Evolutionary conservation across 495 filamentous ascomycete species (phyloP).

Genomic region (Platismatia glauca): DNA sequence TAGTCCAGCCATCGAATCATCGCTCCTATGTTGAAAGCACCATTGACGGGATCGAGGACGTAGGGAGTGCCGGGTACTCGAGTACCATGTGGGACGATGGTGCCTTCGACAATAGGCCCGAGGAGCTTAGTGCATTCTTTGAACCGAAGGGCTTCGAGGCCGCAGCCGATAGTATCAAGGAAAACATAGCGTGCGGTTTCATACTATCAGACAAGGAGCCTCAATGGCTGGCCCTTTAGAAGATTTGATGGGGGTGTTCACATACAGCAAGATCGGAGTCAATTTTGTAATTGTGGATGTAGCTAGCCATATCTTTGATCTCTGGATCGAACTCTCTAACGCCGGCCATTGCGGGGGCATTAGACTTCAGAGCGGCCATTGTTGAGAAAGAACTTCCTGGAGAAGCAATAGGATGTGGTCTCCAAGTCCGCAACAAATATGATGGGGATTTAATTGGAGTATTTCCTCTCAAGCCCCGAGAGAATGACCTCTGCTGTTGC

Average conservation of each 20-base stretch:
- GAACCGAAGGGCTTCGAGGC: constrained; percentile 89
- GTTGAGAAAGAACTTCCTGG: constrained; percentile 32
- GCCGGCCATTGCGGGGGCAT: constrained; percentile 30
- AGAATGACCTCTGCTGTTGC: constrained; percentile 3
- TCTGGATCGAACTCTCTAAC: constrained; percentile 67
- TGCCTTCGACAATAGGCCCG: constrained; percentile 87
- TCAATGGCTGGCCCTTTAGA: not conserved
- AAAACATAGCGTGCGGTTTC: constrained; percentile 86
- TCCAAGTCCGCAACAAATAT: not conserved
- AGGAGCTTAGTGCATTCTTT: constrained; percentile 92
- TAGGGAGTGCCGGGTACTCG: constrained; percentile 88
- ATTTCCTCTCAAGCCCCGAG: not conserved
- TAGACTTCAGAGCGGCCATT: constrained; percentile 39
- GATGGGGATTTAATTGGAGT: too few relatives aligned
- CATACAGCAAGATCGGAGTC: constrained; percentile 86
- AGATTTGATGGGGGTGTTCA: constrained; percentile 9
- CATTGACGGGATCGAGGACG: constrained; percentile 89
- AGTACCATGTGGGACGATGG: constrained; percentile 85
- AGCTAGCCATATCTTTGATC: constrained; percentile 87
- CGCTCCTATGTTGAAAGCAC: constrained; percentile 96
- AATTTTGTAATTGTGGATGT: constrained; percentile 86
- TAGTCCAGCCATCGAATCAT: constrained; percentile 99
- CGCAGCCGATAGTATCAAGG: constrained; percentile 93
- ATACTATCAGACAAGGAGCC: constrained; percentile 46
- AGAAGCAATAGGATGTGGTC: constrained; percentile 4